A percentile compares a stretch with the other conserved stretches of the same genome.
Conservation (phyloP, 352 stramenopile genomes). For the Phytophthora chlamydospora region DNA sequence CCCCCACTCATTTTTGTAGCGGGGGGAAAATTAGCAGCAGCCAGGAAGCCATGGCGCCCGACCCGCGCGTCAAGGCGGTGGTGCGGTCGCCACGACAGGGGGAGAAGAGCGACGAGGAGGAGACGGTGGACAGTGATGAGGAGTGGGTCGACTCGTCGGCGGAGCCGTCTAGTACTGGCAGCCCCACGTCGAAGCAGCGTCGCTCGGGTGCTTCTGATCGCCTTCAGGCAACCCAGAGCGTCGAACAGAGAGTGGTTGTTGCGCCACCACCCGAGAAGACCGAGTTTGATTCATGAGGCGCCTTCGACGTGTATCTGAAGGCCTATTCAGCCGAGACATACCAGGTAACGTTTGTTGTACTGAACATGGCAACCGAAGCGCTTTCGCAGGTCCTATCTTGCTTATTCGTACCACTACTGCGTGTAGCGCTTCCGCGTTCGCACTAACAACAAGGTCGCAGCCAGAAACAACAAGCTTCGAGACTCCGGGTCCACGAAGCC, state of each 20-base stretch:
- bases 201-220: too few species aligned
- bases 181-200: too few species aligned
- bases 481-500: not conserved
- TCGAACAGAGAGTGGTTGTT: not conserved
- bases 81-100: not conserved
- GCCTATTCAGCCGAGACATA: conserved; percentile 3
- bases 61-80: not conserved
- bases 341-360: conserved; percentile 1
- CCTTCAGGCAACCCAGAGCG: too few species aligned
- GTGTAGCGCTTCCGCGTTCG: conserved; percentile 9
- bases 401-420: not conserved
- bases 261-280: not conserved
- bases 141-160: too few species aligned
- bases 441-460: conserved; percentile 12
- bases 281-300: conserved; percentile 8
- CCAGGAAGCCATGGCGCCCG: too few species aligned
- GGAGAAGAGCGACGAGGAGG: too few species aligned
- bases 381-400: too few species aligned
- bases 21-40: too few species aligned
- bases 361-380: too few species aligned
- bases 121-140: too few species aligned
- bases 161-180: too few species aligned
- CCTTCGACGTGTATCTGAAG: not conserved
- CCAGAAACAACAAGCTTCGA: conserved; percentile 5
- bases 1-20: too few species aligned